Conservation (phyloP, 257 asterid genomes). For the Ajuga chamaepitys region DNA sequence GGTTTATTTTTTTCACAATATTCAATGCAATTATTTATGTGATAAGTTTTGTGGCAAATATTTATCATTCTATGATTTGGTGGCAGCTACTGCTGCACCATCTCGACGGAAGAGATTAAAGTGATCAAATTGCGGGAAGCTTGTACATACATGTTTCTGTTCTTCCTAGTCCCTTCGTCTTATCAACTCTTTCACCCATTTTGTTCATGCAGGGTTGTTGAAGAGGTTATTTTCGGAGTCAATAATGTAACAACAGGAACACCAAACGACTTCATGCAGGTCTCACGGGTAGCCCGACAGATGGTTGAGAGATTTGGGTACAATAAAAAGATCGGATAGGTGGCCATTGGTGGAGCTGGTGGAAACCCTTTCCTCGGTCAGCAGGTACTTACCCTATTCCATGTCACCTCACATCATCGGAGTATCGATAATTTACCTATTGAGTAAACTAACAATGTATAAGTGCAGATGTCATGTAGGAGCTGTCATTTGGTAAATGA, state of each 20-base stretch:
- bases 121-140: too few relatives aligned
- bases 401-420: not conserved
- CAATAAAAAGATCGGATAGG: slow-evolving; percentile 92
- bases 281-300: slow-evolving; percentile 92
- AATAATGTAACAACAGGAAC: slow-evolving; percentile 99
- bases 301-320: slow-evolving; percentile 98
- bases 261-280: slow-evolving; percentile 98
- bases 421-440: not conserved
- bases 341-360: slow-evolving; percentile 89
- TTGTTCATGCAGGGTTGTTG: slow-evolving; percentile 96
- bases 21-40: too few relatives aligned
- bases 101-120: too few relatives aligned
- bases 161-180: too few relatives aligned
- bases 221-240: slow-evolving; percentile 76
- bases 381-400: slow-evolving; percentile 36
- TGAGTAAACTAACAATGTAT: not conserved
- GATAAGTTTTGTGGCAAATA: too few relatives aligned
- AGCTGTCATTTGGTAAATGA: too few relatives aligned
- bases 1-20: too few relatives aligned
- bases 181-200: too few relatives aligned
- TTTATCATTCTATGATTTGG: too few relatives aligned
- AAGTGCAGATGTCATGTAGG: slow-evolving; percentile 47
- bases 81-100: too few relatives aligned
- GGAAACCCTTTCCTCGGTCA: slow-evolving; percentile 96
- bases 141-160: too few relatives aligned